Evolutionary conservation across 805 yeast species (phyloP).

Genomic region (Ogataea paraovalis): DNA sequence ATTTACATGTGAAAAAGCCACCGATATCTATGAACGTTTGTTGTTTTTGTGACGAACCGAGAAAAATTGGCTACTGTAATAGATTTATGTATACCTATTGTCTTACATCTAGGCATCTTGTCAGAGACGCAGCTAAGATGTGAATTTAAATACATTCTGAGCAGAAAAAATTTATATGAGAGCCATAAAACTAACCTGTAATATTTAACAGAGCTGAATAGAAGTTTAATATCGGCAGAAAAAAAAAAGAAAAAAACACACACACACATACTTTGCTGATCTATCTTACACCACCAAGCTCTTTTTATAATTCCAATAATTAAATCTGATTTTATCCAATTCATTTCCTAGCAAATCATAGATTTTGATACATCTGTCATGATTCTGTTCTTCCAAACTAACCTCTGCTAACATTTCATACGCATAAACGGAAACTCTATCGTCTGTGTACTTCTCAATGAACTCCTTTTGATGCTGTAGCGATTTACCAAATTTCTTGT

Average conservation of each 20-base stretch:
- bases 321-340: slow-evolving; percentile 28
- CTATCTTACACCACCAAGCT: background rate
- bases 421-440: slow-evolving; percentile 51
- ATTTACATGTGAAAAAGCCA: slow-evolving; percentile 4
- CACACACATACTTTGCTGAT: no score
- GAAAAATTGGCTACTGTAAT: no score
- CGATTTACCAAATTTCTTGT: slow-evolving; percentile 21
- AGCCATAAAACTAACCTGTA: no score
- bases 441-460: slow-evolving; percentile 37
- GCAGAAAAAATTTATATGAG: no score
- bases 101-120: no score
- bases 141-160: no score
- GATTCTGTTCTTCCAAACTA: slow-evolving; percentile 31
- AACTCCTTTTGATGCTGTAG: slow-evolving; percentile 41
- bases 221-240: background rate
- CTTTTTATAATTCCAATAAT: slow-evolving; percentile 29
- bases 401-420: slow-evolving; percentile 58
- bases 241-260: background rate
- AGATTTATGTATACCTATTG: no score
- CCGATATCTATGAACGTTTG: no score
- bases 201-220: no score
- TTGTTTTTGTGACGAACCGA: no score
- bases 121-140: no score
- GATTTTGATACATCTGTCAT: slow-evolving; percentile 36
- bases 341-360: slow-evolving; percentile 47